Evolutionary conservation across 371 early-diverging fungal genomes (phyloP).

Genomic region (Mucor sp.): DNA sequence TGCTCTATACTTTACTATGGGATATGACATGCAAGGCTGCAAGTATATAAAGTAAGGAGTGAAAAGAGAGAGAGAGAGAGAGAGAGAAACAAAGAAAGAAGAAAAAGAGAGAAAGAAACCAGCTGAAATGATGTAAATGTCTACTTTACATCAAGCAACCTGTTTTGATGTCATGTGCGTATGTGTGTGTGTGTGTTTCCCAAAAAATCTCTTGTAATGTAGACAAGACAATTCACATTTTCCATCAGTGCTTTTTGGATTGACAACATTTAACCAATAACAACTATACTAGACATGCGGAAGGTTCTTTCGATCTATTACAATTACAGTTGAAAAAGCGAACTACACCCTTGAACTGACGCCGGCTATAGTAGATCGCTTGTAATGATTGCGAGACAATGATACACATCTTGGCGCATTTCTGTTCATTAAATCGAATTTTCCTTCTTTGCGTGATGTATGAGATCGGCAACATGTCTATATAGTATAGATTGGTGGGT

Average conservation of each 20-base stretch:
- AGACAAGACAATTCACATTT: neutral
- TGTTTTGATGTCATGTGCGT: slow-evolving; percentile 1
- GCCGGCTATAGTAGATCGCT: neutral
- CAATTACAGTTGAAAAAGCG: neutral
- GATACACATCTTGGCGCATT: neutral
- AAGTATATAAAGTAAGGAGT: neutral
- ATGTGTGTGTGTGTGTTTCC: neutral
- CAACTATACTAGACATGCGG: neutral
- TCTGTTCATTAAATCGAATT: neutral
- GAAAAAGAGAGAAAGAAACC: neutral
- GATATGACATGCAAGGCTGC: neutral
- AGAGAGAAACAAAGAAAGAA: no score
- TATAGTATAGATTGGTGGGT: neutral
- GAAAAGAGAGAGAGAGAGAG: neutral
- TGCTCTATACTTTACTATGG: neutral
- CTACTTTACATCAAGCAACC: neutral
- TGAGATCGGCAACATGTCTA: neutral
- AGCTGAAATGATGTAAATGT: slow-evolving; percentile 1
- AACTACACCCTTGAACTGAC: neutral
- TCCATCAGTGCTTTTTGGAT: neutral
- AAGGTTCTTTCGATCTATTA: neutral
- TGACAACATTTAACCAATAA: slow-evolving; percentile 1
- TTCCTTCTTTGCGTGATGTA: neutral
- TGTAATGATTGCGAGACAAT: neutral
- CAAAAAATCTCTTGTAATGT: neutral